phyloP scores from a whole-genome alignment of 495 filamentous ascomycete genomes.

The Penicillium macrosclerotiorum region DNA sequence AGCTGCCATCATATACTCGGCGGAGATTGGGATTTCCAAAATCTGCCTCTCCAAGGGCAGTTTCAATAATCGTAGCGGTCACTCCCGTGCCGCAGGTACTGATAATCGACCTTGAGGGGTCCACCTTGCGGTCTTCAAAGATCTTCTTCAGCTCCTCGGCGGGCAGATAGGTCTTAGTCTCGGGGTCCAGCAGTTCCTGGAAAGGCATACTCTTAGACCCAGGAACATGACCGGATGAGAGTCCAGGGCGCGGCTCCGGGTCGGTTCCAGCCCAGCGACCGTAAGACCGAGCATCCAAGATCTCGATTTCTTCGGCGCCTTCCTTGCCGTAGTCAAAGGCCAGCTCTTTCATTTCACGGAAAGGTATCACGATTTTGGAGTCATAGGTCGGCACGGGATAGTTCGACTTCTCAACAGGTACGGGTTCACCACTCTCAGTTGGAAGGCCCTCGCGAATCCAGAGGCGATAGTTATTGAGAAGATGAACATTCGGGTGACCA shows the following conservation, averaged over 20 bases:
- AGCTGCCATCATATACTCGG: constrained; percentile 91
- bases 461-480: constrained; percentile 89
- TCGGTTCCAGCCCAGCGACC: constrained; percentile 80
- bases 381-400: constrained; percentile 58
- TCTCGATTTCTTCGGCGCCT: constrained; percentile 75
- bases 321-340: constrained; percentile 75
- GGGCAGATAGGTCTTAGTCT: constrained; percentile 77
- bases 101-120: constrained; percentile 82
- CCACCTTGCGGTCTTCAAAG: constrained; percentile 74
- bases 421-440: constrained; percentile 72
- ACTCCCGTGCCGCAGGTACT: constrained; percentile 91
- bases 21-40: constrained; percentile 65
- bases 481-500: constrained; percentile 84
- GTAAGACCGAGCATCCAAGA: constrained; percentile 81
- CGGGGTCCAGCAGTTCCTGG: constrained; percentile 73
- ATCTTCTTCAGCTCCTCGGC: constrained; percentile 66
- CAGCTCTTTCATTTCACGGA: constrained; percentile 75
- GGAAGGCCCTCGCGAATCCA: constrained; percentile 83
- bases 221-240: constrained; percentile 91
- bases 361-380: constrained; percentile 59
- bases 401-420: constrained; percentile 50
- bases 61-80: constrained; percentile 89
- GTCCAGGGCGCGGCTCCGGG: constrained; percentile 80
- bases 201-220: constrained; percentile 82
- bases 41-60: constrained; percentile 75